Percentiles rank a stretch among this genome's conserved stretches.
Evolutionary conservation across 1,139 yeast species (phyloP).

Genomic region (Kurtzmaniella quercitrusa): DNA sequence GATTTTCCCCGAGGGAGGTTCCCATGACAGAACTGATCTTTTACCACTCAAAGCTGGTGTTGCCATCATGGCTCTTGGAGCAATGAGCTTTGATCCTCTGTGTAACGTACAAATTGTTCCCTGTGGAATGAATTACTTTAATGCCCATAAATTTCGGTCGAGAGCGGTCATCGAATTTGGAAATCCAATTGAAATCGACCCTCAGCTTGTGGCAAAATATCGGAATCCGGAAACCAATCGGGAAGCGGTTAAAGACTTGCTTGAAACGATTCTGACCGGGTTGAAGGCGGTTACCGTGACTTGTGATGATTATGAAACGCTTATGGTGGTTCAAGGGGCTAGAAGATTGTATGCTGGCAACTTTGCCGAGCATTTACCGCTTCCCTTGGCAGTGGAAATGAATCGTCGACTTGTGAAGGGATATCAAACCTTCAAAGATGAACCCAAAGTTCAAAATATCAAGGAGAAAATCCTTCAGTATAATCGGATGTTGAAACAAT

Average conservation of each 20-base stretch:
- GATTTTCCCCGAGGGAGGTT: slow-evolving; percentile 97
- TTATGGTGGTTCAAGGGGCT: slow-evolving; percentile 91
- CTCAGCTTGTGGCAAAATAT: slow-evolving; percentile 63
- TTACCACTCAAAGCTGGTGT: slow-evolving; percentile 95
- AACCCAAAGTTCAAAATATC: slow-evolving; percentile 61
- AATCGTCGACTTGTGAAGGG: slow-evolving; percentile 82
- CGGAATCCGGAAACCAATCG: slow-evolving; percentile 51
- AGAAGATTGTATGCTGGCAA: slow-evolving; percentile 84
- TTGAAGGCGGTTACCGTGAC: slow-evolving; percentile 87
- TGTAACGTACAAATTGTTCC: slow-evolving; percentile 85
- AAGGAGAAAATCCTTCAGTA: slow-evolving; percentile 62
- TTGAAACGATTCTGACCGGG: slow-evolving; percentile 70
- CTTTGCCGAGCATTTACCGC: slow-evolving; percentile 62
- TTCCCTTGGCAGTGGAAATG: slow-evolving; percentile 83
- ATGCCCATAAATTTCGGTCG: slow-evolving; percentile 90
- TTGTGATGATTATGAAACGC: slow-evolving; percentile 87
- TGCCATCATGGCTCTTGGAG: slow-evolving; percentile 96
- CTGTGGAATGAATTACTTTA: slow-evolving; percentile 96
- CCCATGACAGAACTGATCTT: slow-evolving; percentile 89
- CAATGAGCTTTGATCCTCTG: slow-evolving; percentile 67
- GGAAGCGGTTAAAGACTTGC: slow-evolving; percentile 67
- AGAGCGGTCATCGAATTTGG: slow-evolving; percentile 96
- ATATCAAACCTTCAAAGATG: slow-evolving; percentile 67
- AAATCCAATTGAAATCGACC: slow-evolving; percentile 70
- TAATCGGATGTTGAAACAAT: slow-evolving; percentile 59